A percentile compares a stretch with the other conserved stretches of the same genome.
Evolutionary conservation across 2,329 filamentous ascomycete species (phyloP).

Genomic region (Byssothecium circinans): DNA sequence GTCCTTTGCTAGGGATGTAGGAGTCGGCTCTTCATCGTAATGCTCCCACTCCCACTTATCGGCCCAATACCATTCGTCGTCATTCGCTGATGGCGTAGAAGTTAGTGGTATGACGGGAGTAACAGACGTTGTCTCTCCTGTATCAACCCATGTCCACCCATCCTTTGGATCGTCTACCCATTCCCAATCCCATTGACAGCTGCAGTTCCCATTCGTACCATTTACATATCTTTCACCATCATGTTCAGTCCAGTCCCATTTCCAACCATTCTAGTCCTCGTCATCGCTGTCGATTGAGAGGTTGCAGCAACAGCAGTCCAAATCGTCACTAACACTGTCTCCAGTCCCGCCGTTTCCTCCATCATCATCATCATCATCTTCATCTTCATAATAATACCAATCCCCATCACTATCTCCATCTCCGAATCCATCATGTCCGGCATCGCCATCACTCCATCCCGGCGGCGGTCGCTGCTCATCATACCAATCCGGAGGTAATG

Average conservation of each 20-base stretch:
- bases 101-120: too few relatives aligned
- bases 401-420: not conserved
- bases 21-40: too few relatives aligned
- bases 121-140: too few relatives aligned
- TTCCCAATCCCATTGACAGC: not conserved
- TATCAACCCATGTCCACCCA: too few relatives aligned
- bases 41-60: too few relatives aligned
- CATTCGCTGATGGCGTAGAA: too few relatives aligned
- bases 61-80: too few relatives aligned
- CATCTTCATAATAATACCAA: not conserved
- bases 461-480: not conserved
- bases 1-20: too few relatives aligned
- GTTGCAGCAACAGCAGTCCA: not conserved
- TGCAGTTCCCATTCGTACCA: not conserved
- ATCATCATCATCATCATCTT: not conserved
- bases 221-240: not conserved
- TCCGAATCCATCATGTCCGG: not conserved
- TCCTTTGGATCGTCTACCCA: too few relatives aligned
- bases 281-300: constrained; percentile 1
- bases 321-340: not conserved
- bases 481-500: not conserved
- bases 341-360: not conserved
- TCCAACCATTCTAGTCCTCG: not conserved
- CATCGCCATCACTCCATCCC: not conserved
- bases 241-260: not conserved